phyloP scores from a whole-genome alignment of 2,329 filamentous ascomycete genomes.

The Fusarium verrucosum region DNA sequence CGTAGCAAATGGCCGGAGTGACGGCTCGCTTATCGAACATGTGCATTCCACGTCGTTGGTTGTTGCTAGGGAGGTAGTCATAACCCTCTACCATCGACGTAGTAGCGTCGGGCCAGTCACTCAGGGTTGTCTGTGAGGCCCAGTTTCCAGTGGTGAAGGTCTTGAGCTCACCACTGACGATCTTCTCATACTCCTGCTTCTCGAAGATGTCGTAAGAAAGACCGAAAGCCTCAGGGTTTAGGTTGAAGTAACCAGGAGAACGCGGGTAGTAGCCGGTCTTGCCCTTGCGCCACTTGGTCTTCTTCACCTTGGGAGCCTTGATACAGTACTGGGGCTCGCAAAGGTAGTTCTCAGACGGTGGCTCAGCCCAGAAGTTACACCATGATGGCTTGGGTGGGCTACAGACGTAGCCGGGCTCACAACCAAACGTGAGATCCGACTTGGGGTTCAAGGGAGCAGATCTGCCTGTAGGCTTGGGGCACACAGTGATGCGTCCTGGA shows the following conservation, averaged over 20 bases:
- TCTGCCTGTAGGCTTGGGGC: conserved; percentile 56
- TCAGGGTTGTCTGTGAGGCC: conserved; percentile 60
- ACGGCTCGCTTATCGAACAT: conserved; percentile 53
- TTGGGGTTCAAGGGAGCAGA: conserved; percentile 46
- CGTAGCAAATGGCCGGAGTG: conserved; percentile 61
- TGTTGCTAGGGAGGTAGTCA: conserved; percentile 13
- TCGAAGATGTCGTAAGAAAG: conserved; percentile 70
- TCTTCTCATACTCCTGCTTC: conserved; percentile 51
- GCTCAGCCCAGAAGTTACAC: conserved; percentile 62
- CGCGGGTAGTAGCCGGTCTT: conserved; percentile 62
- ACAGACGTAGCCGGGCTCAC: conserved; percentile 62
- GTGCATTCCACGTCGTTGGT: conserved; percentile 34
- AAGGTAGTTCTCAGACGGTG: conserved; percentile 57
- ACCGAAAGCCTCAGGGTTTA: conserved; percentile 69
- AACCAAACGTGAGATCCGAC: conserved; percentile 63
- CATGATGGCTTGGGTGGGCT: conserved; percentile 58
- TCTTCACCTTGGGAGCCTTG: conserved; percentile 50
- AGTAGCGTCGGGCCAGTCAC: conserved; percentile 44
- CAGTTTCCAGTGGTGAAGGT: conserved; percentile 66
- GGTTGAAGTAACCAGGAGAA: conserved; percentile 66
- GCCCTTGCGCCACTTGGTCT: conserved; percentile 55
- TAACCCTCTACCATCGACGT: conserved; percentile 22
- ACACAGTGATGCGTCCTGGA: conserved; percentile 51
- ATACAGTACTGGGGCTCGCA: conserved; percentile 59
- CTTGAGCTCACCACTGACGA: conserved; percentile 49